Conservation (phyloP, 192 early-diverging fungal species). For the Podila minutissima region DNA sequence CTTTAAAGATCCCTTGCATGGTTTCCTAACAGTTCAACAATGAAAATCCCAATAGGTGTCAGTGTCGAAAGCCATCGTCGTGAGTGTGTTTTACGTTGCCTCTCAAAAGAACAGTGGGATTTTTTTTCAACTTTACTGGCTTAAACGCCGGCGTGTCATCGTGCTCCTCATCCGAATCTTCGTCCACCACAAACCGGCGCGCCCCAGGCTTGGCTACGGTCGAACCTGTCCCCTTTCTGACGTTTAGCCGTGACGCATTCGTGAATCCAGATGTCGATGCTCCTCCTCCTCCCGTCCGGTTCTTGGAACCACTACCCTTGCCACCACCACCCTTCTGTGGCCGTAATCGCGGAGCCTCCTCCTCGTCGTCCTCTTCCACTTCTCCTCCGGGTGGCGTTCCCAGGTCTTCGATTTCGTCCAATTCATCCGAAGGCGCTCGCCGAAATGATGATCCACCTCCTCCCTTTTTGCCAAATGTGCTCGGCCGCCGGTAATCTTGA, state of each 20-base stretch:
- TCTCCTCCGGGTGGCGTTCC: not conserved
- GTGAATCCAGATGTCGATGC: not conserved
- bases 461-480: not conserved
- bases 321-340: not conserved
- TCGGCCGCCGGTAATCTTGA: not conserved
- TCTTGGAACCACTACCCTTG: not conserved
- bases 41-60: not conserved
- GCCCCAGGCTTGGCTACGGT: not conserved
- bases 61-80: not conserved
- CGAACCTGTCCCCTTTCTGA: not conserved
- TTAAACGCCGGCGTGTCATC: not conserved
- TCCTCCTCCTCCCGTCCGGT: not conserved
- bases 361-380: slow-evolving; percentile 14
- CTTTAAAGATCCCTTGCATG: slow-evolving; percentile 45
- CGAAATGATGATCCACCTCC: not conserved
- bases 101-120: too few species aligned
- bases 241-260: not conserved
- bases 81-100: not conserved
- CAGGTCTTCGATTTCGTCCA: not conserved
- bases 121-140: not conserved
- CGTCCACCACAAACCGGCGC: not conserved
- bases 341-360: not conserved
- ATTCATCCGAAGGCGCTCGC: not conserved
- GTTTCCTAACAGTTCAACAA: slow-evolving; percentile 42
- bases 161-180: not conserved